These are phyloP conservation scores for Lophium mytilinum DNA, from an alignment of 495 filamentous ascomycete species.

Conservation along the genomic window DNA sequence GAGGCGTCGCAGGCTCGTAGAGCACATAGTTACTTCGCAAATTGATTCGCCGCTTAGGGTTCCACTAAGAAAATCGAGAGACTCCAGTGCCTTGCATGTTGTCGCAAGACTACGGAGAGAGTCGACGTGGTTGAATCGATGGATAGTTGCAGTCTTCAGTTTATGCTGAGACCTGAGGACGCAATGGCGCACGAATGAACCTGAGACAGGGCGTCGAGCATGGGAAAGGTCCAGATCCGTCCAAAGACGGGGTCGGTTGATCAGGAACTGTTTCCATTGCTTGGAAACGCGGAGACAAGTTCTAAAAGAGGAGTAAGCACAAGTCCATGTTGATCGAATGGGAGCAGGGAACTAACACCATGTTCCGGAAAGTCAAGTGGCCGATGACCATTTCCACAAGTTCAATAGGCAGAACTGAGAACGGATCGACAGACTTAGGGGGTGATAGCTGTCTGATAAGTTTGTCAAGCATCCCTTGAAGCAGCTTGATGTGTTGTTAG, in stretches of 20 bases:
- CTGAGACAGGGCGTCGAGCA: constrained; percentile 36
- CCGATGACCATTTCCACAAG: constrained; percentile 29
- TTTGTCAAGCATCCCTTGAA: constrained; percentile 41
- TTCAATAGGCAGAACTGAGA: constrained; percentile 28
- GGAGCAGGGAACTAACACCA: constrained; percentile 10
- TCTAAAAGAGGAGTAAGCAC: constrained; percentile 21
- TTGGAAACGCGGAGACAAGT: constrained; percentile 46
- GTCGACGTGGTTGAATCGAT: constrained; percentile 34
- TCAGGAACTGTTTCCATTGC: constrained; percentile 43
- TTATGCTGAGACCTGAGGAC: constrained; percentile 34
- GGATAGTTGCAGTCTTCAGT: constrained; percentile 35
- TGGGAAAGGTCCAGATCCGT: constrained; percentile 43
- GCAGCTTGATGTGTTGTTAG: constrained; percentile 28
- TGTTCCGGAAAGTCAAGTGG: constrained; percentile 27
- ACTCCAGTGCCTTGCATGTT: constrained; percentile 19
- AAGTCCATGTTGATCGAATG: background rate
- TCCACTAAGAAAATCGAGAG: constrained; percentile 17
- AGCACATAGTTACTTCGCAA: constrained; percentile 15
- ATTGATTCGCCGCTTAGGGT: constrained; percentile 12
- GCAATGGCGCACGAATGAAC: constrained; percentile 37
- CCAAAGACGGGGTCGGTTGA: constrained; percentile 41
- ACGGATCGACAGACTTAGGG: constrained; percentile 30
- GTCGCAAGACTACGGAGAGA: constrained; percentile 20
- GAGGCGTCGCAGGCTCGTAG: constrained; percentile 37
- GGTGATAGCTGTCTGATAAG: constrained; percentile 32